Conservation (phyloP, 129 eudicot species). For the Mikania micrantha region DNA sequence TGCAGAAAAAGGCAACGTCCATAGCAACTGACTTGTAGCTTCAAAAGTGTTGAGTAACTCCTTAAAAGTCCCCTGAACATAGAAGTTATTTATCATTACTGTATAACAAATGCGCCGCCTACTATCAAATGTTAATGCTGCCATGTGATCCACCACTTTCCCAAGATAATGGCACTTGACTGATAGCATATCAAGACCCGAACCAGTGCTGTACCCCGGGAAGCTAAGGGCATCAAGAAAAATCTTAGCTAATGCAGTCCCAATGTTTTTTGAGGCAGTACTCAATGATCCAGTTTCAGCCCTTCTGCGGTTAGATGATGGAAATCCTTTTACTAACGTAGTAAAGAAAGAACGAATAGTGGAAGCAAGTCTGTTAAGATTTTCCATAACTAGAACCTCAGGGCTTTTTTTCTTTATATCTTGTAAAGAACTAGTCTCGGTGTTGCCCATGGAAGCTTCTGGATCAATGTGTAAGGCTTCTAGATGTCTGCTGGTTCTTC, state of each 20-base stretch:
- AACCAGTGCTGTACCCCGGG: slow-evolving; percentile 49
- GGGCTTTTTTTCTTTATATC: slow-evolving; percentile 75
- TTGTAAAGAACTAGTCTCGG: slow-evolving; percentile 45
- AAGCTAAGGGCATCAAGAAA: slow-evolving; percentile 81
- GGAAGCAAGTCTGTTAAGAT: slow-evolving; percentile 65
- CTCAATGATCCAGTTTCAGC: slow-evolving; percentile 70
- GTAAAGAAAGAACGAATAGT: slow-evolving; percentile 78
- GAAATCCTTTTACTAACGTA: slow-evolving; percentile 79
- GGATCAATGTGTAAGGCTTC: slow-evolving; percentile 84
- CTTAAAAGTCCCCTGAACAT: slow-evolving; percentile 91
- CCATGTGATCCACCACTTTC: slow-evolving; percentile 89
- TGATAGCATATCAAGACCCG: slow-evolving; percentile 50
- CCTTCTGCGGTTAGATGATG: slow-evolving; percentile 85
- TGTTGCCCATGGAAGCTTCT: slow-evolving; percentile 43
- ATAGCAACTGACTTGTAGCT: slow-evolving; percentile 94
- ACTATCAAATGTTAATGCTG: slow-evolving; percentile 61
- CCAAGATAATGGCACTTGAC: slow-evolving; percentile 97
- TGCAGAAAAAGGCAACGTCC: slow-evolving; percentile 62
- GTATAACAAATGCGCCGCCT: slow-evolving; percentile 78
- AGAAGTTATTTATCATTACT: slow-evolving; percentile 77
- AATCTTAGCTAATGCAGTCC: slow-evolving; percentile 75
- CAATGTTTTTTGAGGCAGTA: slow-evolving; percentile 91
- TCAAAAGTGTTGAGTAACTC: slow-evolving; percentile 94
- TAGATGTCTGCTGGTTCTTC: slow-evolving; percentile 73
- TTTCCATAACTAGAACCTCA: slow-evolving; percentile 61